Evolutionary conservation across 176 grass and related monocot species (phyloP).

Genomic region (Zoysia pacifica): DNA sequence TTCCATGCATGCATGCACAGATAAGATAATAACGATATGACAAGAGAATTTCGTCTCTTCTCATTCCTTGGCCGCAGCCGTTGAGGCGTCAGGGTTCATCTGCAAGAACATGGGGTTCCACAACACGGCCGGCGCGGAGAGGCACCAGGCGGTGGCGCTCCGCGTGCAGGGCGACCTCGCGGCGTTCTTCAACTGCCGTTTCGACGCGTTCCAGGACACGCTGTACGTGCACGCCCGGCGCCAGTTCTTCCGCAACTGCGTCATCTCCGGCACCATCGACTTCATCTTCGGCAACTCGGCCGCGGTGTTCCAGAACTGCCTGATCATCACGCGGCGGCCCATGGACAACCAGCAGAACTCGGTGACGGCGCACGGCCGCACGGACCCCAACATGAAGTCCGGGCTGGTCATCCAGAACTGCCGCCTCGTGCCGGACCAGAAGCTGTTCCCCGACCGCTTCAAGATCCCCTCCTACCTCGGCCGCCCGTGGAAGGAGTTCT

Average conservation of each 20-base stretch:
- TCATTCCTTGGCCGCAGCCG: too few relatives aligned
- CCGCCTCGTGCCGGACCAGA: slow-evolving; percentile 59
- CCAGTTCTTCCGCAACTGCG: slow-evolving; percentile 89
- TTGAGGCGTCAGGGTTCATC: slow-evolving; percentile 61
- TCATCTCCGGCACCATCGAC: slow-evolving; percentile 79
- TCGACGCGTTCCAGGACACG: slow-evolving; percentile 88
- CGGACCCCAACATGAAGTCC: slow-evolving; percentile 71
- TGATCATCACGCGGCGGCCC: slow-evolving; percentile 65
- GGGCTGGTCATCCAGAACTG: slow-evolving; percentile 83
- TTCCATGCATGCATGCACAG: not conserved
- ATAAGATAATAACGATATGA: too few relatives aligned
- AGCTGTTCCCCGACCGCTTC: slow-evolving; percentile 58
- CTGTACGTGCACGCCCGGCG: slow-evolving; percentile 60
- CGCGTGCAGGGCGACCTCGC: slow-evolving; percentile 57
- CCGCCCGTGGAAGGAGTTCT: slow-evolving; percentile 69
- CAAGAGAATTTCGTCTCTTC: too few relatives aligned
- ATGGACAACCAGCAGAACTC: slow-evolving; percentile 77
- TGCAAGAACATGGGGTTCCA: slow-evolving; percentile 94
- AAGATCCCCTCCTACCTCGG: too few relatives aligned
- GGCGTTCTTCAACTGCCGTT: slow-evolving; percentile 71
- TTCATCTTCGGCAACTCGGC: slow-evolving; percentile 92
- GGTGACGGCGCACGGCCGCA: slow-evolving; percentile 72
- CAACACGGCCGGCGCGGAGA: slow-evolving; percentile 77
- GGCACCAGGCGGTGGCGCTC: slow-evolving; percentile 80
- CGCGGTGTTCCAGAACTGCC: slow-evolving; percentile 76